A percentile compares a stretch with the other conserved stretches of the same genome.
These are phyloP conservation scores for Annulohypoxylon maeteangense DNA, from an alignment of 495 filamentous ascomycete species.

Conservation along the genomic window DNA sequence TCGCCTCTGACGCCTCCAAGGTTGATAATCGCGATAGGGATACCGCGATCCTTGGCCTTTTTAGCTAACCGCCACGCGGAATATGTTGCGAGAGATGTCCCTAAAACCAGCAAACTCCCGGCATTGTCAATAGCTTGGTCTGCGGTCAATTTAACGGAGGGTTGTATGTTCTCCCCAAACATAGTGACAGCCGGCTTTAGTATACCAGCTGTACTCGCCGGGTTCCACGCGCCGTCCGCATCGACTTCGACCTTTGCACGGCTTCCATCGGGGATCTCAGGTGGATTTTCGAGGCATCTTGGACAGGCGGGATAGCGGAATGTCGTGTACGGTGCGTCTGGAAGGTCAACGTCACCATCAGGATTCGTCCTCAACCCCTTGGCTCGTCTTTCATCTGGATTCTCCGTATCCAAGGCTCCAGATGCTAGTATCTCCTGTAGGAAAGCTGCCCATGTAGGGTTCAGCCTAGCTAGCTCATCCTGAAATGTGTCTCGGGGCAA, in stretches of 20 bases:
- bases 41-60: conserved; percentile 79
- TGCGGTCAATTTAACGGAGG: conserved; percentile 74
- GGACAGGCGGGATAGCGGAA: conserved; percentile 95
- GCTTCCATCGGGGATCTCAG: conserved; percentile 65
- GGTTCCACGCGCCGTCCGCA: conserved; percentile 79
- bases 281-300: conserved; percentile 75
- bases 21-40: conserved; percentile 87
- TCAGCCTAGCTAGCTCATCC: conserved; percentile 75
- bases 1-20: conserved; percentile 86
- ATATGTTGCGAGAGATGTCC: conserved; percentile 91
- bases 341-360: conserved; percentile 95
- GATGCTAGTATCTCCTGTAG: conserved; percentile 73
- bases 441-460: conserved; percentile 87
- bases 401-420: conserved; percentile 80
- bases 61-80: conserved; percentile 92
- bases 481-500: conserved; percentile 80
- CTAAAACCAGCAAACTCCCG: conserved; percentile 78
- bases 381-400: conserved; percentile 73
- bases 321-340: conserved; percentile 83
- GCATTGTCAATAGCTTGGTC: conserved; percentile 83
- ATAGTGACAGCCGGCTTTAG: conserved; percentile 92
- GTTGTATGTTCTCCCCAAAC: conserved; percentile 90
- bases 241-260: conserved; percentile 74
- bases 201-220: conserved; percentile 76
- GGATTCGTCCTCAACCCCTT: conserved; percentile 86